Percentiles rank a stretch among this genome's conserved stretches.
Evolutionary conservation across 1,284 basidiomycete species (phyloP).

Genomic region (Blastosporella zonata): DNA sequence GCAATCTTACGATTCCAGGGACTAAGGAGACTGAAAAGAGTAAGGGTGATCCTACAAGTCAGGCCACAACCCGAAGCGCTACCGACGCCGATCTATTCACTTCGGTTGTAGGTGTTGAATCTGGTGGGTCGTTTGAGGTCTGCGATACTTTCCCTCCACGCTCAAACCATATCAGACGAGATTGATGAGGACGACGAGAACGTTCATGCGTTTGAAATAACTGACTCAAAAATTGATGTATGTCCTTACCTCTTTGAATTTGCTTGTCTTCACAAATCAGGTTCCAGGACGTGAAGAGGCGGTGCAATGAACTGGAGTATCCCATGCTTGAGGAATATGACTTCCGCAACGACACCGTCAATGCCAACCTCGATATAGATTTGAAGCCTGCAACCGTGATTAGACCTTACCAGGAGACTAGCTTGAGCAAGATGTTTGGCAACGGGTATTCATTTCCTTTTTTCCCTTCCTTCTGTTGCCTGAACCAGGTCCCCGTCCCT

Average conservation of each 20-base stretch:
- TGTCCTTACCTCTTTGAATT: conserved; percentile 23
- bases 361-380: conserved; percentile 95
- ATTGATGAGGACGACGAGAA: conserved; percentile 96
- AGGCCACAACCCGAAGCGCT: conserved; percentile 33
- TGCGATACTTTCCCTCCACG: conserved; percentile 4
- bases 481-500: conserved; percentile 12
- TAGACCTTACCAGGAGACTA: conserved; percentile 96
- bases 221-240: conserved; percentile 88
- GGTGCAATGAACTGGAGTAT: conserved; percentile 92
- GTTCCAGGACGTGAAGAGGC: conserved; percentile 81
- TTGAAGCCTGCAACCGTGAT: conserved; percentile 95
- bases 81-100: conserved; percentile 78
- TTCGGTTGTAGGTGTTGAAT: conserved; percentile 89
- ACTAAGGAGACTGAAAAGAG: conserved; percentile 70
- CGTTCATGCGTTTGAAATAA: conserved; percentile 93
- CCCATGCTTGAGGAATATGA: conserved; percentile 98
- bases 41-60: conserved; percentile 48
- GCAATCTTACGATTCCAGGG: conserved; percentile 82
- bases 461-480: conserved; percentile 5
- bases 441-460: conserved; percentile 66
- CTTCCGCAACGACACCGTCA: conserved; percentile 93
- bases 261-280: conserved; percentile 8
- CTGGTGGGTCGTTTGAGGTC: conserved; percentile 49
- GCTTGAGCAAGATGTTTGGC: conserved; percentile 97
- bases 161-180: conserved; percentile 60